These are phyloP conservation scores for Diaporthe citriasiana DNA, from an alignment of 2,329 filamentous ascomycete genomes.

Conservation along the genomic window DNA sequence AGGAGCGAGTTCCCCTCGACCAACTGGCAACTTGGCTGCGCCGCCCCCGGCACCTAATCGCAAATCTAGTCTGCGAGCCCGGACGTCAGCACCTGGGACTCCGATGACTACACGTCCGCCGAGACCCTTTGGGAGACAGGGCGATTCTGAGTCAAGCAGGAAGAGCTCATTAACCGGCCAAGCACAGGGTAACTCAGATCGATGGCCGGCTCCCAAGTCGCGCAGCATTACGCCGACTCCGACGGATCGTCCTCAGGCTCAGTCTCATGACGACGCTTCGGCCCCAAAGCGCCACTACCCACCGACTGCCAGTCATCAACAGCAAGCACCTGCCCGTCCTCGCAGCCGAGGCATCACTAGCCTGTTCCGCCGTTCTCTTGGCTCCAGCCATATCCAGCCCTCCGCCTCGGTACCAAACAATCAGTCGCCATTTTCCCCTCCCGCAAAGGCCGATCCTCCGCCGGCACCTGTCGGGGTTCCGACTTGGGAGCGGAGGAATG, in stretches of 20 bases:
- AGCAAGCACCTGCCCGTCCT: conserved; percentile 47
- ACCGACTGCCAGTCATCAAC: conserved; percentile 47
- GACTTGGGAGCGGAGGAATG: conserved; percentile 36
- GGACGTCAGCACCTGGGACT: conserved; percentile 51
- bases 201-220: not conserved
- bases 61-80: conserved; percentile 67
- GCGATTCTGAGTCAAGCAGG: conserved; percentile 42
- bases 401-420: conserved; percentile 38
- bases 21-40: conserved; percentile 43
- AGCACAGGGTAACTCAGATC: conserved; percentile 8
- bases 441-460: conserved; percentile 5
- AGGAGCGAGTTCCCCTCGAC: conserved; percentile 44
- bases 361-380: conserved; percentile 42
- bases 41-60: conserved; percentile 65
- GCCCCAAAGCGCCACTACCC: conserved; percentile 46
- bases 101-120: conserved; percentile 28
- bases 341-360: conserved; percentile 36
- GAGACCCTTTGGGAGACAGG: conserved; percentile 46
- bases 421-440: conserved; percentile 36
- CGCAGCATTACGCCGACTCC: conserved; percentile 36
- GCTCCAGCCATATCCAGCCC: conserved; percentile 17
- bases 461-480: conserved; percentile 29
- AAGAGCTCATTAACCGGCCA: conserved; percentile 37
- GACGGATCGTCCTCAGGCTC: conserved; percentile 44
- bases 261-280: conserved; percentile 50